These are phyloP conservation scores for Ogataea glucozyma DNA, from an alignment of 805 yeast genomes.

Conservation along the genomic window DNA sequence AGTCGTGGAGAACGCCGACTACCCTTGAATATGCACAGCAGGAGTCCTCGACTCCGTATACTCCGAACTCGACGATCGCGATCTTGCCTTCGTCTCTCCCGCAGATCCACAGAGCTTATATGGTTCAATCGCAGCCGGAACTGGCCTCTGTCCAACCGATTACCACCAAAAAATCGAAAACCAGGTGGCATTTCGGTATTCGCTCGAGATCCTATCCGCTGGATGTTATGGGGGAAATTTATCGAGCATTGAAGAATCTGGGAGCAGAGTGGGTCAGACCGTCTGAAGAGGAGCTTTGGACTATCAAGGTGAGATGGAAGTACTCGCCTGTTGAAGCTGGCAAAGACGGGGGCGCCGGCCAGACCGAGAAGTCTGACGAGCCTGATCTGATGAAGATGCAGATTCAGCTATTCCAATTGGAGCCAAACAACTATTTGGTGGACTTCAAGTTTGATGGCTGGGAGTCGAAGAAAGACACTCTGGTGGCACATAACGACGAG, in stretches of 20 bases:
- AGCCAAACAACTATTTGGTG: constrained; percentile 92
- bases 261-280: constrained; percentile 99
- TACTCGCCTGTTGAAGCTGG: constrained; percentile 46
- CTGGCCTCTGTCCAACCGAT: constrained; percentile 44
- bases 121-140: constrained; percentile 51
- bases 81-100: constrained; percentile 93
- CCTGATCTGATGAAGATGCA: constrained; percentile 95
- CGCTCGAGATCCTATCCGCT: constrained; percentile 93
- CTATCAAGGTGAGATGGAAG: constrained; percentile 92
- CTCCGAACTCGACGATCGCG: constrained; percentile 82
- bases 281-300: constrained; percentile 93
- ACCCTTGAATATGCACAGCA: constrained; percentile 30
- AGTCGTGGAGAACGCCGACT: constrained; percentile 35
- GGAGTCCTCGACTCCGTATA: constrained; percentile 38
- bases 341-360: constrained; percentile 2
- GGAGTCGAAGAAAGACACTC: constrained; percentile 56
- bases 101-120: constrained; percentile 88
- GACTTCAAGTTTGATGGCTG: constrained; percentile 98
- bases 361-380: constrained; percentile 37
- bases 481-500: constrained; percentile 37
- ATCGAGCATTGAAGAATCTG: constrained; percentile 85
- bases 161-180: constrained; percentile 78
- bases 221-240: constrained; percentile 98
- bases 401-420: constrained; percentile 91
- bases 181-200: constrained; percentile 98